phyloP scores from a whole-genome alignment of 805 yeast genomes.

The Barnettozyma siamensis region DNA sequence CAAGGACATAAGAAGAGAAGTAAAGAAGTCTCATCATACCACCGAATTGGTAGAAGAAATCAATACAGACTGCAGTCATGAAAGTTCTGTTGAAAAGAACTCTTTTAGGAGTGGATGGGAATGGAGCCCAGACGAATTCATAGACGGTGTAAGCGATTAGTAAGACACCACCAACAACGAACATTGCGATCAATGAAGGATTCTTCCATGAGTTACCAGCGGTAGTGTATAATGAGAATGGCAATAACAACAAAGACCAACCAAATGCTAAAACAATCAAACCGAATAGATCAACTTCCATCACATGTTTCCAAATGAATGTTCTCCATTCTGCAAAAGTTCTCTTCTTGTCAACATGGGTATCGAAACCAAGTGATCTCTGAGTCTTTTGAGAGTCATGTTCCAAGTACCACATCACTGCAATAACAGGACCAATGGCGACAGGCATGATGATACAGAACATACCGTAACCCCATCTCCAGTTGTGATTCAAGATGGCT shows the following conservation, averaged over 20 bases:
- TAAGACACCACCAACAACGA: slow-evolving; percentile 34
- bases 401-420: slow-evolving; percentile 29
- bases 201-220: slow-evolving; percentile 30
- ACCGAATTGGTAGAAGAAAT: slow-evolving; percentile 27
- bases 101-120: slow-evolving; percentile 34
- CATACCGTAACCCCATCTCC: slow-evolving; percentile 53
- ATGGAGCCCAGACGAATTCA: slow-evolving; percentile 32
- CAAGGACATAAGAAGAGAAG: slow-evolving; percentile 31
- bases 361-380: not conserved
- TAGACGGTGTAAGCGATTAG: slow-evolving; percentile 30
- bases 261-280: slow-evolving; percentile 34
- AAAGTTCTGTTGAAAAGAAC: slow-evolving; percentile 33
- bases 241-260: slow-evolving; percentile 33
- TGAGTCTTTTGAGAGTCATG: slow-evolving; percentile 23
- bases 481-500: slow-evolving; percentile 21
- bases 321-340: slow-evolving; percentile 1
- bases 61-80: slow-evolving; percentile 29
- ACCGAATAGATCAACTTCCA: slow-evolving; percentile 37
- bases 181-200: slow-evolving; percentile 40
- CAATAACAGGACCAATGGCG: slow-evolving; percentile 30
- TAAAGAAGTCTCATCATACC: slow-evolving; percentile 27
- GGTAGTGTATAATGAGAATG: slow-evolving; percentile 30
- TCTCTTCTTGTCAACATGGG: not conserved
- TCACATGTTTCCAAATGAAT: slow-evolving; percentile 13
- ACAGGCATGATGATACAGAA: slow-evolving; percentile 42